Percentiles rank a stretch among this genome's conserved stretches.
Conservation (phyloP, 2,329 filamentous ascomycete genomes). For the Ceratocystis destructans region DNA sequence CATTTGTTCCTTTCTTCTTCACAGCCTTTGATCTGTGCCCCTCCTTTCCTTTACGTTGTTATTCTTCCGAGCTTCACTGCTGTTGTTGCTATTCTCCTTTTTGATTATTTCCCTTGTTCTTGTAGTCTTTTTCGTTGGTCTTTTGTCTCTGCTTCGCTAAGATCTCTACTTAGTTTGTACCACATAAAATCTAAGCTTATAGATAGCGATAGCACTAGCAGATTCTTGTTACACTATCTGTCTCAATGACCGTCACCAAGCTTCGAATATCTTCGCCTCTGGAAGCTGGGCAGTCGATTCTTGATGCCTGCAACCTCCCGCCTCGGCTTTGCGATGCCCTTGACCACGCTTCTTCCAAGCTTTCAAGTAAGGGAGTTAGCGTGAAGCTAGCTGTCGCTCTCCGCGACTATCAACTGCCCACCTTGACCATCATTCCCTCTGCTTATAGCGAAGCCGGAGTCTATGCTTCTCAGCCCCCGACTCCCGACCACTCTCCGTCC, state of each 20-base stretch:
- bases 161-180: slow-evolving; percentile 12
- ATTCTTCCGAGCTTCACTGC: neutral
- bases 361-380: slow-evolving; percentile 42
- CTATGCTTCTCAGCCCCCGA: slow-evolving; percentile 21
- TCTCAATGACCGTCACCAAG: slow-evolving; percentile 35
- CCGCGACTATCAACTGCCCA: slow-evolving; percentile 40
- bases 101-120: neutral
- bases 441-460: slow-evolving; percentile 6
- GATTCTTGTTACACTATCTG: slow-evolving; percentile 16
- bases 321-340: slow-evolving; percentile 40
- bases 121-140: neutral
- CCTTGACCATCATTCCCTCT: slow-evolving; percentile 15
- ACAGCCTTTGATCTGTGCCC: slow-evolving; percentile 16
- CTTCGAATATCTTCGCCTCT: slow-evolving; percentile 47
- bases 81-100: slow-evolving; percentile 8
- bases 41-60: neutral
- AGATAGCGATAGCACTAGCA: neutral
- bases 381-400: slow-evolving; percentile 45
- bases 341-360: slow-evolving; percentile 42
- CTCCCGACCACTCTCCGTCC: slow-evolving; percentile 25
- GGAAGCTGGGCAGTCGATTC: slow-evolving; percentile 47
- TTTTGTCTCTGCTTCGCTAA: neutral
- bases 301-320: slow-evolving; percentile 45
- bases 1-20: slow-evolving; percentile 3
- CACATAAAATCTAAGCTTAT: slow-evolving; percentile 8